Evolutionary conservation across 805 yeast species (phyloP).

Genomic region (Helenozyma baotianmanensis): DNA sequence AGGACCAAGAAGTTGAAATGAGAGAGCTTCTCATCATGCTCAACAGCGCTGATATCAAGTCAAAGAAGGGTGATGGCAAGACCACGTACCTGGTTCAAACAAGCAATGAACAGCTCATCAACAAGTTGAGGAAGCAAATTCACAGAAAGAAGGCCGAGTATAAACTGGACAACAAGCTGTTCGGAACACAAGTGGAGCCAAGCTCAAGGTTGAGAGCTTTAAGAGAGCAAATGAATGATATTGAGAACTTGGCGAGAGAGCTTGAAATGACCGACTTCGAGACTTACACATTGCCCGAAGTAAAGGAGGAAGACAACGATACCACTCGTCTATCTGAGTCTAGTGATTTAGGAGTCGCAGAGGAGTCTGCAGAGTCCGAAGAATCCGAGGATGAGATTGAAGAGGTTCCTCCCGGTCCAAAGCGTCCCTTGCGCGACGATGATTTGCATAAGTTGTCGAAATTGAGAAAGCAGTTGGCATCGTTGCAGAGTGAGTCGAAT

Average conservation of each 20-base stretch:
- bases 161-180: constrained; percentile 41
- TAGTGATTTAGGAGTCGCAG: constrained; percentile 3
- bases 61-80: constrained; percentile 30
- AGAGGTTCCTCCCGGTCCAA: constrained; percentile 23
- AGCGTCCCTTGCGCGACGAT: constrained; percentile 40
- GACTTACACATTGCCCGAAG: constrained; percentile 20
- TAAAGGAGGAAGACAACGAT: constrained; percentile 1
- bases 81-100: constrained; percentile 35
- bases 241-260: constrained; percentile 80
- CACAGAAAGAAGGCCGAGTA: constrained; percentile 45
- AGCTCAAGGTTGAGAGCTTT: constrained; percentile 68
- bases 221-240: constrained; percentile 77
- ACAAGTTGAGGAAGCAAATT: constrained; percentile 41
- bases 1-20: constrained; percentile 72
- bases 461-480: constrained; percentile 54
- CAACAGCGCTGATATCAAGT: constrained; percentile 40
- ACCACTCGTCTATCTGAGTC: background rate
- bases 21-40: constrained; percentile 64
- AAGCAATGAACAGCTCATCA: constrained; percentile 32
- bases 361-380: constrained; percentile 6
- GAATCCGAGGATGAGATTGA: constrained; percentile 12
- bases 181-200: constrained; percentile 64
- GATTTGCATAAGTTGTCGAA: constrained; percentile 53
- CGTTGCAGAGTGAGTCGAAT: constrained; percentile 69
- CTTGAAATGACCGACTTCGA: constrained; percentile 82